Evolutionary conservation across 2,329 filamentous ascomycete genomes (phyloP).

Genomic region (Dryadomyces quercivorus): DNA sequence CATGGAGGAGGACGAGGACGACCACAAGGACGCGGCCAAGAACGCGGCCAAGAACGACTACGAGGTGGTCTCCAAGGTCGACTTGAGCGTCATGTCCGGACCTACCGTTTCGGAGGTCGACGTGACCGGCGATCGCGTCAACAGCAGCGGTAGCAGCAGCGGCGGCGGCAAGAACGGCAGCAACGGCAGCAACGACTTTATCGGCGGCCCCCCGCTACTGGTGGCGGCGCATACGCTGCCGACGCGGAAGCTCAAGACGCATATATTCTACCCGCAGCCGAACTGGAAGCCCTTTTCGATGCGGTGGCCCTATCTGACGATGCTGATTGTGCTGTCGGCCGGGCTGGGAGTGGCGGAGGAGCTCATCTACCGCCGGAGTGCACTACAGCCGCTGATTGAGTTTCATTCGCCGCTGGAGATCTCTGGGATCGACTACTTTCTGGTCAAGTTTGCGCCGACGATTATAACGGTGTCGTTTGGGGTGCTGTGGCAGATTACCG

Average conservation of each 20-base stretch:
- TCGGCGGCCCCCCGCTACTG: neutral
- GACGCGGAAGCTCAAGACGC: constrained; percentile 24
- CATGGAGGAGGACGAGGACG: constrained; percentile 22
- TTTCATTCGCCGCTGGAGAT: constrained; percentile 41
- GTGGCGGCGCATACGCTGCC: constrained; percentile 3
- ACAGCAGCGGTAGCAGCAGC: neutral
- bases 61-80: constrained; percentile 24
- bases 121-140: constrained; percentile 5
- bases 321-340: constrained; percentile 41
- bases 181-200: constrained; percentile 3
- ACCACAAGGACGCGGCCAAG: constrained; percentile 24
- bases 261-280: constrained; percentile 48
- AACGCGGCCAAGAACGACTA: neutral
- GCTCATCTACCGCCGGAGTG: constrained; percentile 39
- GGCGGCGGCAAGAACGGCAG: neutral
- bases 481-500: constrained; percentile 53
- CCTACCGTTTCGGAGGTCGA: neutral
- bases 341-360: constrained; percentile 40
- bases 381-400: constrained; percentile 28
- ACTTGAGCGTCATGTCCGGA: constrained; percentile 26
- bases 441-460: constrained; percentile 51
- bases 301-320: constrained; percentile 46
- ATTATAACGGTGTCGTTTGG: constrained; percentile 49
- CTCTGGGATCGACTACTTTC: constrained; percentile 40
- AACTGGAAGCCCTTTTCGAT: constrained; percentile 58